phyloP scores from a whole-genome alignment of 1,284 basidiomycete genomes.

The Limonomyces culmigenus region DNA sequence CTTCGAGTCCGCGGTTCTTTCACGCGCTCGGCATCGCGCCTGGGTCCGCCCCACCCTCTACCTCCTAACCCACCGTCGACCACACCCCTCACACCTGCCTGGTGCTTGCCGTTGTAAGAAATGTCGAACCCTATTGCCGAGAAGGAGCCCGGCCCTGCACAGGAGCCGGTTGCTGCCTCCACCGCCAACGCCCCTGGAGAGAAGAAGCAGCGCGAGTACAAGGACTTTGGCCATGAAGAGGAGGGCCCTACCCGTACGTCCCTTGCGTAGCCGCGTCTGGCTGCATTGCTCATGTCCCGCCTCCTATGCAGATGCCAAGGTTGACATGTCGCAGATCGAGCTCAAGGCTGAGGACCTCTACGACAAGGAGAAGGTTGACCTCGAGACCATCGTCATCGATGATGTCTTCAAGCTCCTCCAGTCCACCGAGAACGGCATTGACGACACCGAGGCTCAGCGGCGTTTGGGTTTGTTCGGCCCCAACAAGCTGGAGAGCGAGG shows the following conservation, averaged over 20 bases:
- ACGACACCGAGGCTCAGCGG: conserved; percentile 56
- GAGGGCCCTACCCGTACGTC: conserved; percentile 53
- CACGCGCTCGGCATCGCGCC: no score
- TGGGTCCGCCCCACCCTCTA: no score
- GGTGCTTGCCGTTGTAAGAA: no score
- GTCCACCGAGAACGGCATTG: conserved; percentile 71
- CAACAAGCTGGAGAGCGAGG: conserved; percentile 87
- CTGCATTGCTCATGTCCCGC: conserved; percentile 3
- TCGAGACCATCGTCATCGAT: conserved; percentile 92
- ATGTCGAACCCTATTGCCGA: conserved; percentile 30
- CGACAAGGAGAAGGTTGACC: conserved; percentile 97
- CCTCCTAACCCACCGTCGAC: no score
- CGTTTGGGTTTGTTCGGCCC: conserved; percentile 93
- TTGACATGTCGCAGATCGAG: conserved; percentile 81
- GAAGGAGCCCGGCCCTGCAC: conserved; percentile 40
- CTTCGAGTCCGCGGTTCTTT: no score
- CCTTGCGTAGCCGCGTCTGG: conserved; percentile 4
- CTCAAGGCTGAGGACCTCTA: conserved; percentile 90
- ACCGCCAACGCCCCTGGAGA: conserved; percentile 24
- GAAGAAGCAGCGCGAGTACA: conserved; percentile 82
- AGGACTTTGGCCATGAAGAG: conserved; percentile 75
- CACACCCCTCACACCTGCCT: no score
- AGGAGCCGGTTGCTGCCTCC: conserved; percentile 15
- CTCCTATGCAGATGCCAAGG: conserved; percentile 48
- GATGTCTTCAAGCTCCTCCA: conserved; percentile 95